Conservation (phyloP, 176 grass and related monocot genomes). For the Oryza australiensis region DNA sequence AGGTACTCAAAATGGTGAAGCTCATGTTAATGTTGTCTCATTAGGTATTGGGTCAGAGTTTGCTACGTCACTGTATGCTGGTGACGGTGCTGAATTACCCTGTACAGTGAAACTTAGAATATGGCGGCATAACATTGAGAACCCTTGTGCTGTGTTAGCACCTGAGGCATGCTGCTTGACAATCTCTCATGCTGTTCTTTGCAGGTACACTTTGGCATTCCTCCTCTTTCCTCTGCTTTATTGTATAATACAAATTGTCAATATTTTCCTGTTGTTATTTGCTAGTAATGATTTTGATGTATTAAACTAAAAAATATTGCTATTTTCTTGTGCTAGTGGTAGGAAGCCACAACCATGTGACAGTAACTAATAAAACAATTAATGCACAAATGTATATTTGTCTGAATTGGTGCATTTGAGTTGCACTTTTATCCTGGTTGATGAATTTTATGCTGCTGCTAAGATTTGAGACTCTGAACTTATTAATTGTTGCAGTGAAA, state of each 20-base stretch:
- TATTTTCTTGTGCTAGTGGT: background rate
- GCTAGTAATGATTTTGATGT: background rate
- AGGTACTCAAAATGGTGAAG: background rate
- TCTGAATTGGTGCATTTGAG: background rate
- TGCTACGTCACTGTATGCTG: background rate
- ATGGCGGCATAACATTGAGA: background rate
- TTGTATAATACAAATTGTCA: background rate
- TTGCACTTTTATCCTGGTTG: constrained; percentile 14
- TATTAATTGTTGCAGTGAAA: constrained; percentile 71
- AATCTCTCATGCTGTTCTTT: background rate
- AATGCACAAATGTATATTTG: background rate
- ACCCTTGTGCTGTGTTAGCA: background rate
- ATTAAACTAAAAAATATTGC: background rate
- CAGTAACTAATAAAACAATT: background rate
- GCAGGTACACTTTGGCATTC: background rate
- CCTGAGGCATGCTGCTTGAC: background rate
- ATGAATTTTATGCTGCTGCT: background rate
- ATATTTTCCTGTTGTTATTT: background rate
- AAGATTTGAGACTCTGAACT: background rate
- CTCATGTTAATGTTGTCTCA: background rate
- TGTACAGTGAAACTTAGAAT: background rate
- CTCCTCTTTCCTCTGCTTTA: background rate
- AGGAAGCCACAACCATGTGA: background rate
- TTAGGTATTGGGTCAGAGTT: background rate
- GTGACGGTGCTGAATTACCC: background rate